Evolutionary conservation across 2,329 filamentous ascomycete genomes (phyloP), one percentile per base, ranked within the genome.

Genomic region (Fusarium goolgardi): DNA sequence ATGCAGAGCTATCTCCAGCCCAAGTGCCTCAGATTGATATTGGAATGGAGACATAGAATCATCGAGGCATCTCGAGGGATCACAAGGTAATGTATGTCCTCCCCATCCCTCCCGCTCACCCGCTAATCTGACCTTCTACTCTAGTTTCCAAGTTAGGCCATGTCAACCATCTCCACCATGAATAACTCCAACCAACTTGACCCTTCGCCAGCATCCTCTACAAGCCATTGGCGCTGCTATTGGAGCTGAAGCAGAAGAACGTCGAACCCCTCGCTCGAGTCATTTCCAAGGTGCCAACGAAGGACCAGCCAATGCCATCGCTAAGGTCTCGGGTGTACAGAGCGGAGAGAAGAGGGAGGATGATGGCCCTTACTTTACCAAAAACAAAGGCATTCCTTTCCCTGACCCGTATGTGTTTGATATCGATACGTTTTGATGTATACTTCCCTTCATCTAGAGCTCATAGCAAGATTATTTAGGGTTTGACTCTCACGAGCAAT

Each of bases 141-240:
- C 18, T 23, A 23, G 34, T 10, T 31, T n/a, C 15, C 20, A 27
- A 39, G n/a, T 15, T 31, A 20, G 32, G 4, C 8, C 37, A 27
- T 5, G 13, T 4, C 21, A 16, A 27, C 3, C 21, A 45, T n/a
- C 29, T 32, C 5, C 18, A 32, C n/a, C 15, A 61, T 60, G 56
- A 35, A 43, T 7, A 59, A 60, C 56, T 54, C 59, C 23, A 54
- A 61, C 35, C 46, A 54, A 11, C 59, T 62, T 2, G 55, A 62
- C 29, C 46, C 40, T 46, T 5, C 56, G 29, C 10, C 46, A 62
- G 27, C 41, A 62, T 13, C 59, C 56, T 13, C 40, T 55, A 1
- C 10, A 20, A 25, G 56, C 46, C 6, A 61, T 62, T 21, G 55
- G 34, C 18, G 45, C 53, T 27, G 23, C 59, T 10, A 60, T 61